Evolutionary conservation across 192 early-diverging fungal species (phyloP).

Genomic region (Gryganskiella cystojenkinii): DNA sequence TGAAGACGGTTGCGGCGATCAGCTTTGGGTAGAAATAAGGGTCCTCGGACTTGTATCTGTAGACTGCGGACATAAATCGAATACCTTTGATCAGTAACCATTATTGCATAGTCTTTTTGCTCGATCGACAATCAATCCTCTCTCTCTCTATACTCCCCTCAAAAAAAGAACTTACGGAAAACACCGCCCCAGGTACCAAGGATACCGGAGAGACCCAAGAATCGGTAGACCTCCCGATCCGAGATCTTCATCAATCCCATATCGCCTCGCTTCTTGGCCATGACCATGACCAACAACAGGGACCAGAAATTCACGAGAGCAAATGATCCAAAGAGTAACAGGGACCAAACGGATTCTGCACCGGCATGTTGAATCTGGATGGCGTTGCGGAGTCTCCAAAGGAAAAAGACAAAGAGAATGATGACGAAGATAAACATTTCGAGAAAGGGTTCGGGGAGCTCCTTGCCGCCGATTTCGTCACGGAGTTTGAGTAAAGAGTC

Average conservation of each 20-base stretch:
- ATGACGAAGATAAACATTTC: slow-evolving; percentile 35
- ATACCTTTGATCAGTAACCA: neutral
- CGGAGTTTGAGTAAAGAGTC: slow-evolving; percentile 29
- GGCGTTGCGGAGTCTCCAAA: slow-evolving; percentile 30
- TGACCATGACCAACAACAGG: slow-evolving; percentile 35
- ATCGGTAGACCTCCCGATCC: slow-evolving; percentile 31
- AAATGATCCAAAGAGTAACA: slow-evolving; percentile 29
- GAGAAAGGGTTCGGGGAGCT: slow-evolving; percentile 41
- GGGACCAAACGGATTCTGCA: slow-evolving; percentile 16
- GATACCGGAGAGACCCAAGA: slow-evolving; percentile 36
- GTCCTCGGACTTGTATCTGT: slow-evolving; percentile 23
- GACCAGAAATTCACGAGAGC: slow-evolving; percentile 35
- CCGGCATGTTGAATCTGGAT: slow-evolving; percentile 7
- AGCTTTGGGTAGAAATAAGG: slow-evolving; percentile 34
- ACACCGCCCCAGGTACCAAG: slow-evolving; percentile 37
- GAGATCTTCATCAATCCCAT: slow-evolving; percentile 37
- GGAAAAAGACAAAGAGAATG: slow-evolving; percentile 16
- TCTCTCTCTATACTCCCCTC: neutral
- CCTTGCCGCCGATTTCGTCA: slow-evolving; percentile 36
- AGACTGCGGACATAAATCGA: slow-evolving; percentile 8
- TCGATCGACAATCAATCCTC: neutral
- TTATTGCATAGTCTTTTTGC: too few species aligned
- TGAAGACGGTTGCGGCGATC: slow-evolving; percentile 19
- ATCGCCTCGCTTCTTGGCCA: slow-evolving; percentile 18
- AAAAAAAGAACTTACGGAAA: slow-evolving; percentile 27